These are phyloP conservation scores for Coemansia sp. DNA, from an alignment of 192 early-diverging fungal species.

Conservation along the genomic window DNA sequence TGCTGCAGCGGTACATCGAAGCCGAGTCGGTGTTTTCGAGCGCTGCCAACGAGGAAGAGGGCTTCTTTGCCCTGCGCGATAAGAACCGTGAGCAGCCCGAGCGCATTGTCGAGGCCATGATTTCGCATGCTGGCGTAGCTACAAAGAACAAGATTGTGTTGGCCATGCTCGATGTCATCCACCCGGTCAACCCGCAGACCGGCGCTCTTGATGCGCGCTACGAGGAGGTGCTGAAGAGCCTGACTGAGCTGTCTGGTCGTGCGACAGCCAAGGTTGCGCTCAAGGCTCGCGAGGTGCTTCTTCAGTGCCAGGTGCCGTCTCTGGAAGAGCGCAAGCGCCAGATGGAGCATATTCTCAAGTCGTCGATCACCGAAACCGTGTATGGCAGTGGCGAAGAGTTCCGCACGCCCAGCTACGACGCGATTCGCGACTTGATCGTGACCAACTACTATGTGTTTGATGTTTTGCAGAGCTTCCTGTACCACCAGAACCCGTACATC, in stretches of 20 bases:
- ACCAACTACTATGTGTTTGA: conserved; percentile 96
- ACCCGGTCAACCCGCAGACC: conserved; percentile 60
- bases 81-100: conserved; percentile 80
- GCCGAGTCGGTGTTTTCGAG: conserved; percentile 84
- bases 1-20: conserved; percentile 84
- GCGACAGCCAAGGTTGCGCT: conserved; percentile 85
- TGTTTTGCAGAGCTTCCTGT: conserved; percentile 91
- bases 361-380: conserved; percentile 73
- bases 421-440: conserved; percentile 82
- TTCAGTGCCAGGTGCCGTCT: conserved; percentile 90
- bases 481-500: conserved; percentile 77
- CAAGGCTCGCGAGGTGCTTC: conserved; percentile 93
- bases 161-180: conserved; percentile 78
- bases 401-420: conserved; percentile 75
- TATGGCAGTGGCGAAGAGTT: conserved; percentile 73
- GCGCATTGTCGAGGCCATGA: conserved; percentile 66
- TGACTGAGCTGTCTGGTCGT: conserved; percentile 77
- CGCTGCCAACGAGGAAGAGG: conserved; percentile 77
- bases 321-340: conserved; percentile 83
- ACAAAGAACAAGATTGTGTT: conserved; percentile 78
- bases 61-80: conserved; percentile 82
- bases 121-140: conserved; percentile 83
- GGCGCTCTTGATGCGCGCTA: conserved; percentile 73
- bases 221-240: conserved; percentile 72
- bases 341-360: conserved; percentile 82